A percentile compares a stretch with the other conserved stretches of the same genome.
These are phyloP conservation scores for Clathrospora elynae DNA, from an alignment of 2,329 filamentous ascomycete genomes.

Conservation along the genomic window DNA sequence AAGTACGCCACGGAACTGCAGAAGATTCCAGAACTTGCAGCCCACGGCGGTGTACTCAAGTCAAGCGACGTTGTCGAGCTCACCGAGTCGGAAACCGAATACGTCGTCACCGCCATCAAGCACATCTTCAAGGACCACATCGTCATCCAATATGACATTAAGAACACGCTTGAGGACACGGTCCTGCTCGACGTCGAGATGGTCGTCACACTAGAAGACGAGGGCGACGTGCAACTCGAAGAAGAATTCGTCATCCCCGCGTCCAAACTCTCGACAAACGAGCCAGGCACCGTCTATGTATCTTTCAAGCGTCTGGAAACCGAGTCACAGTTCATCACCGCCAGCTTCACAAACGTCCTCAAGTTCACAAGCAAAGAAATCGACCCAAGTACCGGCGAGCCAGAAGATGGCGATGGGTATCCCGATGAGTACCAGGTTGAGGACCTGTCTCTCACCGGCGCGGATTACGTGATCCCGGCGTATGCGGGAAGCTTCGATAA, in stretches of 20 bases:
- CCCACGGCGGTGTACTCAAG: constrained; percentile 89
- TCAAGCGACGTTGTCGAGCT: constrained; percentile 85
- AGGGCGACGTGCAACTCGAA: constrained; percentile 70
- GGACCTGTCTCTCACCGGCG: constrained; percentile 86
- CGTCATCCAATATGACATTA: constrained; percentile 94
- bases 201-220: constrained; percentile 83
- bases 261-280: constrained; percentile 78
- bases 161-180: constrained; percentile 92
- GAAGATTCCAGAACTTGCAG: constrained; percentile 86
- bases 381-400: constrained; percentile 89
- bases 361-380: constrained; percentile 99
- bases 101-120: constrained; percentile 91
- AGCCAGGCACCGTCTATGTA: constrained; percentile 92
- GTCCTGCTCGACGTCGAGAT: constrained; percentile 57
- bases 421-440: constrained; percentile 98
- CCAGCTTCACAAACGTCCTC: constrained; percentile 87
- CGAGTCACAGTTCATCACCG: constrained; percentile 75
- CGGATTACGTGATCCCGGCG: constrained; percentile 90
- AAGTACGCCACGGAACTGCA: constrained; percentile 87
- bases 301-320: constrained; percentile 85
- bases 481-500: constrained; percentile 96
- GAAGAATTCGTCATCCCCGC: constrained; percentile 95
- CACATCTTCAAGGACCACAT: constrained; percentile 98
- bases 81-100: constrained; percentile 96
- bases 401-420: constrained; percentile 83